Evolutionary conservation across 2,329 filamentous ascomycete species (phyloP).

Genomic region (Xylariaceae sp.): DNA sequence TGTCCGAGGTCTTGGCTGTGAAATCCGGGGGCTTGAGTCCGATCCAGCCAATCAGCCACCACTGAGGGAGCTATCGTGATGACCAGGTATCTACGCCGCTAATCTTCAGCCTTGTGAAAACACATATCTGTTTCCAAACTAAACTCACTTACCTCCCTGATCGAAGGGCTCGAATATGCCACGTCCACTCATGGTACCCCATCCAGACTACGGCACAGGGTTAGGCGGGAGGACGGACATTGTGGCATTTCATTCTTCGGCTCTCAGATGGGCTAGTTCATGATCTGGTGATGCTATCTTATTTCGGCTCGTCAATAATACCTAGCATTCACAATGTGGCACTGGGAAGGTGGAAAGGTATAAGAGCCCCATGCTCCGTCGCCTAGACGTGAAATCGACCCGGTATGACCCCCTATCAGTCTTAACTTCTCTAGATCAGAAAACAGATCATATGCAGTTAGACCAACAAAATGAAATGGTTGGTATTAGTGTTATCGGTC

Average conservation of each 20-base stretch:
- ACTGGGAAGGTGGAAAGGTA: not conserved
- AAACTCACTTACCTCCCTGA: not conserved
- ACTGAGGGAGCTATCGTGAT: not conserved
- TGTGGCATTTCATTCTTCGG: not conserved
- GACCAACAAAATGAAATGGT: not conserved
- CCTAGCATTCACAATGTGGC: not conserved
- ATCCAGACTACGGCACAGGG: not conserved
- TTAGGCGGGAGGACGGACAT: not conserved
- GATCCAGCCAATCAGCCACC: constrained; percentile 18
- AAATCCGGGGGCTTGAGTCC: constrained; percentile 8
- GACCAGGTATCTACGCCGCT: not conserved
- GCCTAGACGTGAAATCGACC: too few species aligned
- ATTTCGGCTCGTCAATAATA: not conserved
- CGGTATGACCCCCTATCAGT: too few species aligned
- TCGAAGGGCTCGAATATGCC: not conserved
- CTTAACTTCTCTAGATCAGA: not conserved
- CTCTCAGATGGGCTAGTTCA: not conserved
- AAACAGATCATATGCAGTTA: constrained; percentile 10
- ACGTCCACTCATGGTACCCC: not conserved
- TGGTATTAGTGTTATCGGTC: constrained; percentile 15
- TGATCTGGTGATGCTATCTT: not conserved
- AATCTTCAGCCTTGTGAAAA: not conserved
- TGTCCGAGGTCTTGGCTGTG: not conserved
- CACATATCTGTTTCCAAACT: not conserved
- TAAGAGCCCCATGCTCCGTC: not conserved